Percentiles rank a stretch among this genome's conserved stretches.
Evolutionary conservation across 257 asterid genomes (phyloP).

Genomic region (Solanum lignicaule): DNA sequence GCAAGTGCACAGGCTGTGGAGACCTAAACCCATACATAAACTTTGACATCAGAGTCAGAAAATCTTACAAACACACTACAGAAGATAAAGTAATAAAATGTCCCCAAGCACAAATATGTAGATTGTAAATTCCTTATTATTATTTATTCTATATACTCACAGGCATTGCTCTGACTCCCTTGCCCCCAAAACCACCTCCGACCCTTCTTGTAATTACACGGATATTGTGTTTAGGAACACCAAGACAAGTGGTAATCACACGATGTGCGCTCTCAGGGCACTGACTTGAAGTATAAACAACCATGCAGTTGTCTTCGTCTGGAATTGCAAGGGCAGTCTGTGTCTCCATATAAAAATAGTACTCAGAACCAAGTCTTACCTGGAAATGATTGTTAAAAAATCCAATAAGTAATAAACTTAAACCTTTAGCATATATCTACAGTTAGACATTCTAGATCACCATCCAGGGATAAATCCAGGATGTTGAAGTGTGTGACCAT

Average conservation of each 20-base stretch:
- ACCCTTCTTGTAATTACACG: not conserved
- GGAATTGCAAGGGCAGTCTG: conserved; percentile 74
- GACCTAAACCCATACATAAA: conserved; percentile 24
- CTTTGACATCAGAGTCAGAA: not conserved
- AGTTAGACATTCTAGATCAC: not conserved
- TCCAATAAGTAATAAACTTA: not conserved
- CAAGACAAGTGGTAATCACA: not conserved
- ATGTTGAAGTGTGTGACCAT: not conserved
- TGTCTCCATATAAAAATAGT: conserved; percentile 68
- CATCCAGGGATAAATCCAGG: not conserved
- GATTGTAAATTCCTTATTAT: not conserved
- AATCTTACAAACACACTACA: not conserved
- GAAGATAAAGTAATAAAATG: not conserved
- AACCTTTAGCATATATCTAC: not conserved
- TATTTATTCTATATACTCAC: not conserved
- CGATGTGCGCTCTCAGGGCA: not conserved
- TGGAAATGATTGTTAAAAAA: conserved; percentile 8
- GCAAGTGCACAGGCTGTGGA: conserved; percentile 78
- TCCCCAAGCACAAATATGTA: not conserved
- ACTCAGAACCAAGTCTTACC: conserved; percentile 55
- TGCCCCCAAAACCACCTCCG: not conserved
- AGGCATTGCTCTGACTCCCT: not conserved
- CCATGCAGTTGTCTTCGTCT: conserved; percentile 22
- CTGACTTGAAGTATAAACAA: not conserved
- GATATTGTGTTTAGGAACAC: not conserved